These are phyloP conservation scores for Oxytropis ochrocephala DNA, from an alignment of 306 rosid genomes.

Conservation along the genomic window DNA sequence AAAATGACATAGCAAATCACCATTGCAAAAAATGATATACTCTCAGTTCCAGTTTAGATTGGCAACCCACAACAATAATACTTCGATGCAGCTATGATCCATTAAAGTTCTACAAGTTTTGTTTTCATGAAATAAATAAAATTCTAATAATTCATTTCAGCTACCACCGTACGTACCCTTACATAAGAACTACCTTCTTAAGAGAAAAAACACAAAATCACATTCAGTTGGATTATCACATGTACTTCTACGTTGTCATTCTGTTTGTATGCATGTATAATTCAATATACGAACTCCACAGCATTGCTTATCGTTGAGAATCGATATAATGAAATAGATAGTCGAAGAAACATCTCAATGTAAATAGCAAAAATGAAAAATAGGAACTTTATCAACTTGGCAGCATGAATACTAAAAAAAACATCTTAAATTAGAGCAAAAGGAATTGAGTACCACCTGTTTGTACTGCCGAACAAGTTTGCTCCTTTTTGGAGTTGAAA, in stretches of 20 bases:
- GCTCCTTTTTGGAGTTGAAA: slow-evolving; percentile 87
- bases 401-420: background rate
- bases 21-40: background rate
- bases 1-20: background rate
- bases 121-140: background rate
- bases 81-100: background rate
- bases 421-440: slow-evolving; percentile 5
- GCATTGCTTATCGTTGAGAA: background rate
- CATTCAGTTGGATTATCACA: background rate
- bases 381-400: background rate
- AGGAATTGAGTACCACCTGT: slow-evolving; percentile 55
- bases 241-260: background rate
- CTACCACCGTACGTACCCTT: background rate
- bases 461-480: slow-evolving; percentile 70
- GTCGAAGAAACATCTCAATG: background rate
- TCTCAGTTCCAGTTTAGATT: background rate
- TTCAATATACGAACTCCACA: background rate
- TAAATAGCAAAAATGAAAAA: slow-evolving; percentile 9
- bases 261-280: background rate
- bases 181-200: background rate
- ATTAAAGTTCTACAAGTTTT: background rate
- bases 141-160: no score
- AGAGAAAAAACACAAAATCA: background rate
- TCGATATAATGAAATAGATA: background rate
- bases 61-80: background rate